Evolutionary conservation across 495 filamentous ascomycete genomes (phyloP).

Genomic region (Neurospora sublineolata): DNA sequence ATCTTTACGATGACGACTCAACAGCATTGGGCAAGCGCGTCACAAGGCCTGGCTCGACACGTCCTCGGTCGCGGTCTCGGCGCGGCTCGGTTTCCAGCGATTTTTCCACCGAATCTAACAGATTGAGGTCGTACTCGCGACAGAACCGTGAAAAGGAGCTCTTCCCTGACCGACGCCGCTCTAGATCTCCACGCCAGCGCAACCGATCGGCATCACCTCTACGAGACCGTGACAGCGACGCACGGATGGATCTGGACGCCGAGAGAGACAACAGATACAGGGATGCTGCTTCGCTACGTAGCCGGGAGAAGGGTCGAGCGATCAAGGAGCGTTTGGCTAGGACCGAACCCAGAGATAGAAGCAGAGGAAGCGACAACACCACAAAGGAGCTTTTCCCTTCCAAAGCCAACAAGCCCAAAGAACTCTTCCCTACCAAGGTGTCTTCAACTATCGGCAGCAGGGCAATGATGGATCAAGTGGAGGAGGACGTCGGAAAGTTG

Average conservation of each 20-base stretch:
- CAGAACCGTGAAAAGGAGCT: conserved; percentile 38
- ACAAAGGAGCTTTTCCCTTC: conserved; percentile 60
- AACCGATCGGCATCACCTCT: conserved; percentile 61
- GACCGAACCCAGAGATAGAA: neutral
- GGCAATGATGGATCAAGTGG: conserved; percentile 29
- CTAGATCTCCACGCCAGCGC: conserved; percentile 36
- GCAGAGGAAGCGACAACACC: conserved; percentile 12
- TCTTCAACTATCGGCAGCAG: conserved; percentile 12
- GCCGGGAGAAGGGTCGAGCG: conserved; percentile 34
- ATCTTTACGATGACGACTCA: conserved; percentile 66
- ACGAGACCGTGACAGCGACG: conserved; percentile 49
- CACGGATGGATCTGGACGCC: conserved; percentile 31
- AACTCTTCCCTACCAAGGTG: conserved; percentile 58
- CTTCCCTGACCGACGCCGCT: conserved; percentile 31
- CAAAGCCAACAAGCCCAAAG: conserved; percentile 42
- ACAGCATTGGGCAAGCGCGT: conserved; percentile 24
- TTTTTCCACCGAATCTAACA: conserved; percentile 14
- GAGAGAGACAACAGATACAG: conserved; percentile 11
- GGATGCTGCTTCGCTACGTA: conserved; percentile 22
- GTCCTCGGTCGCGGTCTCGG: conserved; percentile 11
- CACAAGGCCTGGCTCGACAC: neutral
- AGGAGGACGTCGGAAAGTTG: conserved; percentile 32
- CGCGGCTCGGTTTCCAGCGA: conserved; percentile 26
- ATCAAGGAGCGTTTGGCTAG: conserved; percentile 30
- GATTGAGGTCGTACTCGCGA: conserved; percentile 15